A percentile compares a stretch with the other conserved stretches of the same genome.
These are phyloP conservation scores for Pterocarpus santalinus DNA, from an alignment of 306 rosid genomes.

Conservation along the genomic window DNA sequence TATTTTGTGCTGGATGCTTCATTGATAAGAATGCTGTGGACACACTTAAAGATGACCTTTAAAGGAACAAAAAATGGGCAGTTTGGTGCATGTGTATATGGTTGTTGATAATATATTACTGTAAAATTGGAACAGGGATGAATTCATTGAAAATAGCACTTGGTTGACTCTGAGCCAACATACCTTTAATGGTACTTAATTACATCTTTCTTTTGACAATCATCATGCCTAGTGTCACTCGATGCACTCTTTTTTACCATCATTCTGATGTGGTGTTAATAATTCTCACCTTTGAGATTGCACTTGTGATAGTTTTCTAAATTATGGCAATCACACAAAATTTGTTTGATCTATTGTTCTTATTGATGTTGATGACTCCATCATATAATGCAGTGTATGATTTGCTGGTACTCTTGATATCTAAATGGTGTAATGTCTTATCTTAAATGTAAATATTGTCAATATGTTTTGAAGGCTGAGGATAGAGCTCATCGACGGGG, in stretches of 20 bases:
- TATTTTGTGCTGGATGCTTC: slow-evolving; percentile 26
- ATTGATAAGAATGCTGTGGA: slow-evolving; percentile 6
- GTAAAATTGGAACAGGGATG: slow-evolving; percentile 24
- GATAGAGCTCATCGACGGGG: slow-evolving; percentile 99
- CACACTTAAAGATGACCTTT: slow-evolving; percentile 22
- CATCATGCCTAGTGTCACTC: slow-evolving; percentile 17
- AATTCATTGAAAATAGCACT: slow-evolving; percentile 7
- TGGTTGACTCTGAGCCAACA: slow-evolving; percentile 6
- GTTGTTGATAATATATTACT: slow-evolving; percentile 23
- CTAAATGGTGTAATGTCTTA: slow-evolving; percentile 21
- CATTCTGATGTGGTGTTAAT: slow-evolving; percentile 14
- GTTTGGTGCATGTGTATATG: neutral
- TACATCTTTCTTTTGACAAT: slow-evolving; percentile 22
- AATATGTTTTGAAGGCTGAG: slow-evolving; percentile 79
- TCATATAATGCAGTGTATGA: slow-evolving; percentile 38
- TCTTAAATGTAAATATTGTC: slow-evolving; percentile 32
- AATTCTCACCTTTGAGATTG: slow-evolving; percentile 5
- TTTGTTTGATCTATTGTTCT: slow-evolving; percentile 26
- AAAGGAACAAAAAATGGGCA: slow-evolving; percentile 34
- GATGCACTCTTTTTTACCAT: slow-evolving; percentile 27
- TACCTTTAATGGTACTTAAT: slow-evolving; percentile 22
- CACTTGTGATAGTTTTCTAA: slow-evolving; percentile 9
- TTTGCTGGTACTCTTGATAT: slow-evolving; percentile 27
- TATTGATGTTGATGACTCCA: slow-evolving; percentile 24
- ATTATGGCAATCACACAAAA: neutral